Evolutionary conservation across 495 filamentous ascomycete species (phyloP), one percentile per base, ranked within the genome.

Genomic region (Jackrogersella multiformis): DNA sequence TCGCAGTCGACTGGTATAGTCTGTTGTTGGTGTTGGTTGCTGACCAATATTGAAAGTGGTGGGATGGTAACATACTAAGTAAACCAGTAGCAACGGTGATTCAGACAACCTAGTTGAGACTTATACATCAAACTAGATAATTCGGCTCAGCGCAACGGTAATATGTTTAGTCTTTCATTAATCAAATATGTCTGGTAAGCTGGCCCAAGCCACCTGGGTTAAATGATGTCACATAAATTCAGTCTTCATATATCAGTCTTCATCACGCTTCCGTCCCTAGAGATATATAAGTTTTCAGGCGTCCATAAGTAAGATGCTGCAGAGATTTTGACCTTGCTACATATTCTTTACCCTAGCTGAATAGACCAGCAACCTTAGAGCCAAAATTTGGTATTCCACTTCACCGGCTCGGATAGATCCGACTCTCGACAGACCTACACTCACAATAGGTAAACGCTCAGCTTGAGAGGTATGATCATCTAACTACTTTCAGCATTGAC

Each of bases 11-110:
- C 28, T 39, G 12, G 18, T 36, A n/a, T 20, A 56, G 28, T 13
- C 24, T 30, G 7, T 24, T 36, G 24, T 30, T 44, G 38, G 38
- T 32, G 38, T 55, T 62, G 5, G 38, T 55, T 36, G 38, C 21
- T 21, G 36, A 38, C 39, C 49, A 18, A 23, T 20, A n/a, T n/a
- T 26, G 23, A 8, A 3, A n/a, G 16, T 42, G 38, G 48, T 16
- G 15, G 41, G 24, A 44, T 53, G 36, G 26, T n/a, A 6, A 13
- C 26, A 24, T 34, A 41, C 20, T 23, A 38, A 13, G 13, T n/a
- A 44, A 30, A 35, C 24, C 38, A 38, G 41, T 32, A 10, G 23
- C 6, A 30, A 39, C 23, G 7, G 34, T 5, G 20, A 55, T 15
- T 1, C n/a, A 15, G 2, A 3, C 9, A 38, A 38, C 35, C n/a